Evolutionary conservation across 805 yeast species (phyloP).

Genomic region (Candida coleopterorum): DNA sequence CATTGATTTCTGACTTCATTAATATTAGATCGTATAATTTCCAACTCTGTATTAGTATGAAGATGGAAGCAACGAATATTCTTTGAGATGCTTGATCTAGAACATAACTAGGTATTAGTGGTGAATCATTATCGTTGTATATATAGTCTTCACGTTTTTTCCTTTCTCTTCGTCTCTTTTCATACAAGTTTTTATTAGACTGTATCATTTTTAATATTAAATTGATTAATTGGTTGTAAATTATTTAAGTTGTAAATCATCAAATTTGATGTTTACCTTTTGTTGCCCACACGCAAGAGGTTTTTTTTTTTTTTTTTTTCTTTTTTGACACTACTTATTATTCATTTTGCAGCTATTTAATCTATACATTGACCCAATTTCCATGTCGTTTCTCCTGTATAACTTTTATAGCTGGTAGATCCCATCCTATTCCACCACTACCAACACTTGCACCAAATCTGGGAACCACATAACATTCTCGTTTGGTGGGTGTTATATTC

Average conservation of each 20-base stretch:
- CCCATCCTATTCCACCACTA: conserved; percentile 88
- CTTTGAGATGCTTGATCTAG: conserved; percentile 79
- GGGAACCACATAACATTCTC: conserved; percentile 89
- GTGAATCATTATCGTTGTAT: conserved; percentile 6
- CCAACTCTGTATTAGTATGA: conserved; percentile 77
- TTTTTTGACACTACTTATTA: too few species aligned
- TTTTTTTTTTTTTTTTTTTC: not conserved
- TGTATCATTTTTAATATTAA: too few species aligned
- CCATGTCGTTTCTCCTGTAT: conserved; percentile 64
- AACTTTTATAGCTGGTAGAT: conserved; percentile 72
- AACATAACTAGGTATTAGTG: conserved; percentile 56
- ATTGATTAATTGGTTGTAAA: too few species aligned
- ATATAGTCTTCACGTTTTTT: not conserved
- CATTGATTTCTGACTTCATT: conserved; percentile 43
- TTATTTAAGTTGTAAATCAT: not conserved
- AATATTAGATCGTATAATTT: conserved; percentile 69
- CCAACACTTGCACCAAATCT: conserved; percentile 82
- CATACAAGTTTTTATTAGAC: conserved; percentile 1
- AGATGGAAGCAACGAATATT: conserved; percentile 57
- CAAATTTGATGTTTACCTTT: conserved; percentile 2
- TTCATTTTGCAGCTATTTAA: too few species aligned
- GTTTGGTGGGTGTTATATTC: conserved; percentile 54
- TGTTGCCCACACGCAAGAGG: not conserved
- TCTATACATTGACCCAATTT: conserved; percentile 55
- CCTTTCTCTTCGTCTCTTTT: conserved; percentile 1